Conservation (phyloP, 176 grass and related monocot genomes). For the Poa annua region DNA sequence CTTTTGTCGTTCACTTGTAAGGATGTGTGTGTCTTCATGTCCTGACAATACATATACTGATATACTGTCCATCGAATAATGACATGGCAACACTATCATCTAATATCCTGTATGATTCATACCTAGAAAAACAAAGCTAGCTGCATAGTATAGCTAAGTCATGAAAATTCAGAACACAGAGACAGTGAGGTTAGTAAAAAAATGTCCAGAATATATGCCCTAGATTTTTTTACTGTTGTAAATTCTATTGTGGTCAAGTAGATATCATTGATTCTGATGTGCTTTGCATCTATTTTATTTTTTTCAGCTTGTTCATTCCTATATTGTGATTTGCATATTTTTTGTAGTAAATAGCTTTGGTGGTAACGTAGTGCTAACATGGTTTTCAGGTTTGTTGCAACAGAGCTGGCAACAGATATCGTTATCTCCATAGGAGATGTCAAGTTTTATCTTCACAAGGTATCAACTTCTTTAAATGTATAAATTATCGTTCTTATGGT, state of each 20-base stretch:
- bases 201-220: neutral
- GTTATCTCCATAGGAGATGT: conserved; percentile 74
- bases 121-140: neutral
- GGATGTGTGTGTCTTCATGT: neutral
- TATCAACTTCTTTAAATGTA: conserved; percentile 42
- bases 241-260: neutral
- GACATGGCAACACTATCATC: neutral
- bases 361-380: conserved; percentile 21
- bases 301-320: neutral
- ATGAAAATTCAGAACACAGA: neutral
- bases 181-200: neutral
- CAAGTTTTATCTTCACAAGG: conserved; percentile 99
- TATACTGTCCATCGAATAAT: conserved; percentile 14
- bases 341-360: neutral
- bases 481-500: conserved; percentile 22
- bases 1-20: conserved; percentile 24
- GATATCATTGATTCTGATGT: neutral
- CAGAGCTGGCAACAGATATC: conserved; percentile 90
- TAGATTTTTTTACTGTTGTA: neutral
- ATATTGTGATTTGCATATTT: neutral
- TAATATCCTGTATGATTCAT: neutral
- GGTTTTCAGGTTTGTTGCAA: conserved; percentile 90
- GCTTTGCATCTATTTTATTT: neutral
- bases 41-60: conserved; percentile 10
- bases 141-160: neutral